phyloP scores from a whole-genome alignment of 2,329 filamentous ascomycete species.

The Colletotrichum acutatum region DNA sequence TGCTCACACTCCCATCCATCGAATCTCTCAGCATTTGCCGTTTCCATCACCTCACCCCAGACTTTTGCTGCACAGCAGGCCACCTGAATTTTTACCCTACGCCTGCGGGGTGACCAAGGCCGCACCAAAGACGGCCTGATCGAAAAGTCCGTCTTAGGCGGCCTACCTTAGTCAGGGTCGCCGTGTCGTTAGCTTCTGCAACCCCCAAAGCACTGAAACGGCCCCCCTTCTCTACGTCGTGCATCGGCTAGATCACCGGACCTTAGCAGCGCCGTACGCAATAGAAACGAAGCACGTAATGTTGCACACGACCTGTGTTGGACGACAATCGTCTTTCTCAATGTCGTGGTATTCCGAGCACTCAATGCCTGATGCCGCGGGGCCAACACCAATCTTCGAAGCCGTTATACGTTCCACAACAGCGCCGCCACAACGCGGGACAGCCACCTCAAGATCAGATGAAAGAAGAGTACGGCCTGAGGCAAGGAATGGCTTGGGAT shows the following conservation, averaged over 20 bases:
- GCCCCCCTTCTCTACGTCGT: background rate
- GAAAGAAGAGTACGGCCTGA: background rate
- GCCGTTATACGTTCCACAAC: background rate
- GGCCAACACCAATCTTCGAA: background rate
- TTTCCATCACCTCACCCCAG: background rate
- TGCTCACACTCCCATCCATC: background rate
- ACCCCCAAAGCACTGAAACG: background rate
- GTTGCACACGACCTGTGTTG: background rate
- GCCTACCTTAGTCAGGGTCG: background rate
- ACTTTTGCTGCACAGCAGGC: background rate
- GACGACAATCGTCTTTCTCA: background rate
- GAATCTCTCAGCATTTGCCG: background rate
- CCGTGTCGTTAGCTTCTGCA: background rate
- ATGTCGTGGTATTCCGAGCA: background rate
- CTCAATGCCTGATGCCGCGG: background rate
- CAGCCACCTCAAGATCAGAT: background rate
- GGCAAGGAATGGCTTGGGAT: background rate
- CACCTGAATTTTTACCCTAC: background rate
- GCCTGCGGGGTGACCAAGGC: background rate
- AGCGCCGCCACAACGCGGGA: background rate
- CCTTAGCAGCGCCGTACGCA: background rate
- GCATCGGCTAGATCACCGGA: background rate
- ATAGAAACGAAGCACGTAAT: background rate
- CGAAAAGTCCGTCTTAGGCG: background rate
- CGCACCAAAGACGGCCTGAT: background rate